Conservation (phyloP, 2,329 filamentous ascomycete species). For the Neofusicoccum parvum region DNA sequence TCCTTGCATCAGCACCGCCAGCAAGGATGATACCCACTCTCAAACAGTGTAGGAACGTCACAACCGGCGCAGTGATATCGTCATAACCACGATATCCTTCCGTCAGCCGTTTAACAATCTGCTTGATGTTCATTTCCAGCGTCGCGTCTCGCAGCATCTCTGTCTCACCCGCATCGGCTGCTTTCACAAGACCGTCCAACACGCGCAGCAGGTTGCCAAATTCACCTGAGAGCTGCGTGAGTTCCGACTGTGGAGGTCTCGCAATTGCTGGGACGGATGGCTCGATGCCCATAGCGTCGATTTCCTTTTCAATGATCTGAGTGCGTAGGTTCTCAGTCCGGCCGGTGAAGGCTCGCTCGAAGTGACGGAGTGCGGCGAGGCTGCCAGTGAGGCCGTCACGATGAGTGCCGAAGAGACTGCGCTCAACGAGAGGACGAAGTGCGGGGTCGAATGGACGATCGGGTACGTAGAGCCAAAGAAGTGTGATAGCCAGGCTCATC, state of each 20-base stretch:
- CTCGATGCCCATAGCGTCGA: conserved; percentile 65
- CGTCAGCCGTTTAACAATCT: conserved; percentile 70
- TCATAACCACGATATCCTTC: conserved; percentile 77
- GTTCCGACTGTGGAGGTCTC: conserved; percentile 68
- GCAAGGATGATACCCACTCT: conserved; percentile 72
- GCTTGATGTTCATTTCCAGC: conserved; percentile 60
- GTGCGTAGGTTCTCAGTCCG: conserved; percentile 69
- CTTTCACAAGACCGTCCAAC: conserved; percentile 33
- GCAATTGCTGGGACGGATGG: conserved; percentile 70
- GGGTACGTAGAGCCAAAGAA: conserved; percentile 80
- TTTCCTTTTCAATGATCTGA: conserved; percentile 63
- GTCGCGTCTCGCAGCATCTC: conserved; percentile 36
- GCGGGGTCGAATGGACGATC: conserved; percentile 84
- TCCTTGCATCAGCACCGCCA: conserved; percentile 25
- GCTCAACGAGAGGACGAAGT: conserved; percentile 63
- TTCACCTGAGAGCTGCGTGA: conserved; percentile 76
- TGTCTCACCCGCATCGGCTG: conserved; percentile 26
- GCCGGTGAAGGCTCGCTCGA: conserved; percentile 69
- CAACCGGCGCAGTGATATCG: conserved; percentile 77
- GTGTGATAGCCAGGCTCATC: conserved; percentile 73
- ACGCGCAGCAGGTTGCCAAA: conserved; percentile 70
- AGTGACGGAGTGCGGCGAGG: conserved; percentile 63
- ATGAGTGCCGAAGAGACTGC: conserved; percentile 59
- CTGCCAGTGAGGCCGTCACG: conserved; percentile 58
- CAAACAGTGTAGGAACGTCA: conserved; percentile 78